A percentile compares a stretch with the other conserved stretches of the same genome.
These are phyloP conservation scores for Gracilaria gracilis DNA, from an alignment of 23 red algal species.

Conservation along the genomic window DNA sequence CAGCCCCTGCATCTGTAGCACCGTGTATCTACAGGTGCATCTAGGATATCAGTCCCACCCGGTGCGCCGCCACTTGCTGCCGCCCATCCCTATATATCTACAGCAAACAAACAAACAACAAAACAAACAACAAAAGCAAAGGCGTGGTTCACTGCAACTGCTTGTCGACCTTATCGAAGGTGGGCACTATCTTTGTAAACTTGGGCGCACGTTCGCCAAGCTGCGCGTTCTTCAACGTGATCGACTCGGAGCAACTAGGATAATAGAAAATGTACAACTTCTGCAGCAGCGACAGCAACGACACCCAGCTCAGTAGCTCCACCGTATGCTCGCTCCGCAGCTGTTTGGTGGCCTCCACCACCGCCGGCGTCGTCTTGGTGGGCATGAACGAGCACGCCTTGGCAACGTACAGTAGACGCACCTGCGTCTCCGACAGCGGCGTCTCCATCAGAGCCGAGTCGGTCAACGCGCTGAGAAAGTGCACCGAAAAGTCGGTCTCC, in stretches of 20 bases:
- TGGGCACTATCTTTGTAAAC: conserved; percentile 66
- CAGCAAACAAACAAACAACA: background rate
- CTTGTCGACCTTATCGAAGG: conserved; percentile 6
- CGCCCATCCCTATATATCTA: too few species aligned
- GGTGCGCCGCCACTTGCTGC: too few species aligned
- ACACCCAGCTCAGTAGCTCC: conserved; percentile 56
- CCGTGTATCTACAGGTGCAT: too few species aligned
- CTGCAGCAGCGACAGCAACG: conserved; percentile 55
- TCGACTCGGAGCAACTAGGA: conserved; percentile 54
- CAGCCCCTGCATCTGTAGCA: too few species aligned
- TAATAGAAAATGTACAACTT: conserved; percentile 76
- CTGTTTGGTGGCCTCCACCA: conserved; percentile 54
- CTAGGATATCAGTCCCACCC: too few species aligned
- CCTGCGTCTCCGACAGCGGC: conserved; percentile 48
- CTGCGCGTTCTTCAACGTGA: conserved; percentile 47
- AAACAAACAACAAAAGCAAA: background rate
- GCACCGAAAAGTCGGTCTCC: conserved; percentile 65
- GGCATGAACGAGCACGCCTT: conserved; percentile 68
- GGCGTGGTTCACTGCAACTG: background rate
- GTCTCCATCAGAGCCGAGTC: conserved; percentile 68
- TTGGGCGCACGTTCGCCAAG: conserved; percentile 48
- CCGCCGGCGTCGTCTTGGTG: conserved; percentile 64
- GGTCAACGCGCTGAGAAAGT: conserved; percentile 47
- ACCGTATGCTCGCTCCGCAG: conserved; percentile 39
- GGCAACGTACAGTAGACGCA: conserved; percentile 60